Base-by-base conservation (phyloP, 495 filamentous ascomycete species). In the Hypoxylon intermedium region DNA sequence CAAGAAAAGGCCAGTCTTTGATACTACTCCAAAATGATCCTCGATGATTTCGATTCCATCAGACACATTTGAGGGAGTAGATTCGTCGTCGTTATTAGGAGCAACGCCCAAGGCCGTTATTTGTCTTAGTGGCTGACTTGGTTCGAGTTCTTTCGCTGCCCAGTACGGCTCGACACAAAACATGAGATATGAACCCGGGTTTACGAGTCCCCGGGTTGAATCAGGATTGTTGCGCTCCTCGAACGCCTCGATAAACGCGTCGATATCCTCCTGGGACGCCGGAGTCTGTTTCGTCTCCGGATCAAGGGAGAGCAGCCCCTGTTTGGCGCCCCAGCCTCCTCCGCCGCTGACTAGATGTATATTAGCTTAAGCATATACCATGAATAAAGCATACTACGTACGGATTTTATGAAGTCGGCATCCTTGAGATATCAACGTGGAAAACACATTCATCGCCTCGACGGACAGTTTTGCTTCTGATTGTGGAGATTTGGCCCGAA, bases 301-400 rank as follows among this genome's bases (percentile, higher is more conserved):
- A 67, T 95, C 91, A 0, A 97, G 77, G 6, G 91, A 92, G 5
- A 96, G 75, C 9, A 97, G 79, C 3, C 92, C 92, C 51, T 87
- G 84, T 71, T 95, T 97, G 58, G 84, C 77, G 4, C 92, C 92
- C 92, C 92, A 97, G 40, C 92, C 92, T 46, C 92, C 92, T 58
- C 92, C 92, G 16, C 92, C 92, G 69, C 90, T 94, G 51, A 94
- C 84, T 84, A 56, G n/a, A 61, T 31, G 18, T 28, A 13, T 2
- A 26, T 71, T 67, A 58, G 31, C 26, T 52, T 52, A 26, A 33
- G 28, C 38, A 31, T 20, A 28, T 19, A 24, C n/a, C 6, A 15
- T 13, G 13, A 9, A n/a, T 16, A 37, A 6, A 12, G 18, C 24
- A n/a, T 15, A 26, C 37, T 18, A 76, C 81, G 53, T 73, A 83